Percentiles rank a stretch among this genome's conserved stretches.
Evolutionary conservation across 2,329 filamentous ascomycete genomes (phyloP).

Genomic region (Emmonsiellopsis sp.): DNA sequence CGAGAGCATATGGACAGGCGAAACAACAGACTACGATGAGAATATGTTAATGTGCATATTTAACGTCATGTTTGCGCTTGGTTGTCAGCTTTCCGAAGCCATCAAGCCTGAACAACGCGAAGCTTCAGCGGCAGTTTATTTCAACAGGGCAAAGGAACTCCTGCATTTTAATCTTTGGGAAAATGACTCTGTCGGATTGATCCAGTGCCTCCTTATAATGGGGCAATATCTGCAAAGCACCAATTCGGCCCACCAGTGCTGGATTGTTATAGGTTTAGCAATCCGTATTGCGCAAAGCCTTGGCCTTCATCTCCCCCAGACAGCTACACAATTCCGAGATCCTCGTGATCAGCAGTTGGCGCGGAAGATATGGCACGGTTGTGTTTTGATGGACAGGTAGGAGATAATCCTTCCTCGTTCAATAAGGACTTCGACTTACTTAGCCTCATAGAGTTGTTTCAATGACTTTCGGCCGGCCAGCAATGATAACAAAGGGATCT

Average conservation of each 20-base stretch:
- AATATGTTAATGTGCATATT: not conserved
- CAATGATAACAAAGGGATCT: not conserved
- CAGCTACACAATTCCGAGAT: conserved; percentile 18
- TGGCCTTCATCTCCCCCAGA: conserved; percentile 37
- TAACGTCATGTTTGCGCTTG: not conserved
- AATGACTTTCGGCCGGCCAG: conserved; percentile 16
- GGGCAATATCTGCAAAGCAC: conserved; percentile 44
- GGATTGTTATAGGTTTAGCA: conserved; percentile 41
- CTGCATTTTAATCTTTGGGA: conserved; percentile 32
- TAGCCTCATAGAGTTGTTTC: conserved; percentile 21
- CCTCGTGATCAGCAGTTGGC: conserved; percentile 21
- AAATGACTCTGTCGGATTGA: conserved; percentile 34
- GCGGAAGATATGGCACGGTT: conserved; percentile 28
- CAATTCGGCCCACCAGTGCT: conserved; percentile 40
- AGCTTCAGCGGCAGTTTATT: conserved; percentile 33
- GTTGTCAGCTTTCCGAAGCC: not conserved
- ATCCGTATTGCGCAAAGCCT: conserved; percentile 41
- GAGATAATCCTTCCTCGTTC: no score
- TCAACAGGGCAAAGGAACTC: conserved; percentile 34
- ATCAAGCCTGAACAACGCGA: conserved; percentile 18
- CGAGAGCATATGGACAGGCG: not conserved
- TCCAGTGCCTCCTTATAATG: conserved; percentile 41
- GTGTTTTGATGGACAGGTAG: conserved; percentile 25
- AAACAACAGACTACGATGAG: not conserved
- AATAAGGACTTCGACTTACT: no score